Percentiles rank a stretch among this genome's conserved stretches.
Conservation (phyloP, 139 green algal species). For the Edaphochlamys debaryana region DNA sequence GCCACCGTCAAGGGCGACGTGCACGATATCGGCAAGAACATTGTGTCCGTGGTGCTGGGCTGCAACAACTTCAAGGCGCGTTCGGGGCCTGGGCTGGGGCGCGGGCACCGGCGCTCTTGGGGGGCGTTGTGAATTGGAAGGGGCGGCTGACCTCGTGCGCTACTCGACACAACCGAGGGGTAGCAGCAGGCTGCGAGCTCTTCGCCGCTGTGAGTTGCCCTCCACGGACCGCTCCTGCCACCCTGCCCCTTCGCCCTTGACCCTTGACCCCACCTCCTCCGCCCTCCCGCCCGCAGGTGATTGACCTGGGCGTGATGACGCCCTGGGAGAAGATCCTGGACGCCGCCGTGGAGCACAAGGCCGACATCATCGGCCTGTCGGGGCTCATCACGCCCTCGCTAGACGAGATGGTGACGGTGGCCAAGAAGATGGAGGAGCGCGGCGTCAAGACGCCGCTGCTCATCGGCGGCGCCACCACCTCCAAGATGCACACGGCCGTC, state of each 20-base stretch:
- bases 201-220: too few species aligned
- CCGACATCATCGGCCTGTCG: slow-evolving; percentile 96
- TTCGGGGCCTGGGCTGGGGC: not conserved
- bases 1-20: slow-evolving; percentile 99
- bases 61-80: slow-evolving; percentile 99
- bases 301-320: slow-evolving; percentile 98
- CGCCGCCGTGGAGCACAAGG: slow-evolving; percentile 88
- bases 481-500: slow-evolving; percentile 99
- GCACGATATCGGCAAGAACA: slow-evolving; percentile 99
- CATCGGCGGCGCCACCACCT: slow-evolving; percentile 97
- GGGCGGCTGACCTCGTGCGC: too few species aligned
- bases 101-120: too few species aligned
- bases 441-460: slow-evolving; percentile 92
- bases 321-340: slow-evolving; percentile 96
- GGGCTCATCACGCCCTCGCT: slow-evolving; percentile 98
- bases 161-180: too few species aligned
- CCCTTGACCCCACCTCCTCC: not conserved
- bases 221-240: too few species aligned
- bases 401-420: slow-evolving; percentile 99
- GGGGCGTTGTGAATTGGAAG: too few species aligned
- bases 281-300: slow-evolving; percentile 60
- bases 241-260: too few species aligned
- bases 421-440: slow-evolving; percentile 93
- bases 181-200: too few species aligned
- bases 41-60: slow-evolving; percentile 96